Evolutionary conservation across 2,329 filamentous ascomycete genomes (phyloP).

Genomic region (Penicillium sp.): DNA sequence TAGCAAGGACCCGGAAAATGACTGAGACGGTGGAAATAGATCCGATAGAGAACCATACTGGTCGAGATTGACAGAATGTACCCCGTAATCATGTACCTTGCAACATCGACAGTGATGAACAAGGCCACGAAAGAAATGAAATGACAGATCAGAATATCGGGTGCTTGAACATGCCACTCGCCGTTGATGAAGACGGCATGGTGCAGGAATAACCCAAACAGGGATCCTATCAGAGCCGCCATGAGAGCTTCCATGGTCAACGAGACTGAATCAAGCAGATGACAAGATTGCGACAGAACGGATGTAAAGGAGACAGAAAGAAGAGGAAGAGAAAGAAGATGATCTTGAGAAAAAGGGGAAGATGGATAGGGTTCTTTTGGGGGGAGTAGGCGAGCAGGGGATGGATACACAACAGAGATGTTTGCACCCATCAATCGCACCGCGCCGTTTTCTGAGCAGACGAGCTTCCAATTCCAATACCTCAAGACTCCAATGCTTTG

Average conservation of each 20-base stretch:
- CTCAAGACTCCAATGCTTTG: too few relatives aligned
- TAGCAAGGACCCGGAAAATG: slow-evolving; percentile 36
- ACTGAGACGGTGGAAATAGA: slow-evolving; percentile 37
- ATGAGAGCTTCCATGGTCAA: neutral
- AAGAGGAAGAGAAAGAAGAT: neutral
- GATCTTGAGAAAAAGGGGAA: too few relatives aligned
- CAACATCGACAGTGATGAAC: neutral
- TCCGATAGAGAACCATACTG: slow-evolving; percentile 37
- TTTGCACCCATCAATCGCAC: too few relatives aligned
- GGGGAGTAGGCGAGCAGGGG: too few relatives aligned
- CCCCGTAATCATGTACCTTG: slow-evolving; percentile 2
- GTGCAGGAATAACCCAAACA: slow-evolving; percentile 4
- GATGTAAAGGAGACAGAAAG: neutral
- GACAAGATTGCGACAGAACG: neutral
- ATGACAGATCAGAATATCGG: slow-evolving; percentile 10
- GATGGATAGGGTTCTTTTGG: too few relatives aligned
- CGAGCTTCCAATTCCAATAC: too few relatives aligned
- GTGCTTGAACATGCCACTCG: slow-evolving; percentile 16
- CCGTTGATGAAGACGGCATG: slow-evolving; percentile 11
- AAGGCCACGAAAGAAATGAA: slow-evolving; percentile 3
- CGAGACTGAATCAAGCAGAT: neutral
- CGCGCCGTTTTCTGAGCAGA: too few relatives aligned
- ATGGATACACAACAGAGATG: too few relatives aligned
- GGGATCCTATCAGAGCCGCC: neutral
- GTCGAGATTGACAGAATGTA: slow-evolving; percentile 9